phyloP scores from a whole-genome alignment of 2,329 filamentous ascomycete genomes.

The Myriosclerotinia scirpicola region DNA sequence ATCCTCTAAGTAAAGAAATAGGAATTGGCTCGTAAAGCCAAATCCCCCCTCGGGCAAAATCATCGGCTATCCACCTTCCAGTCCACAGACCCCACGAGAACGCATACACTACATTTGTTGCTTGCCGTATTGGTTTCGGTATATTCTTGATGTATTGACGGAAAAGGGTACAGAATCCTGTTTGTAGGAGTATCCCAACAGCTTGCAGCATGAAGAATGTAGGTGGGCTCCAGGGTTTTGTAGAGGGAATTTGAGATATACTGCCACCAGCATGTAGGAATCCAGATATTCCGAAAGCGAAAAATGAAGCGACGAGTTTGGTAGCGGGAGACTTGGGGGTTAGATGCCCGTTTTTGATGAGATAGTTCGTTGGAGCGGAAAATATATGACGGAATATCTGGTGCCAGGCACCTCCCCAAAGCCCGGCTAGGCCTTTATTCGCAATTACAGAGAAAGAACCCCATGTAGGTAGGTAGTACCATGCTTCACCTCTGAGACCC shows the following conservation, averaged over 20 bases:
- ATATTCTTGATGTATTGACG: slow-evolving; percentile 39
- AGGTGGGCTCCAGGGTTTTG: slow-evolving; percentile 54
- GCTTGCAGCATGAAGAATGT: slow-evolving; percentile 73
- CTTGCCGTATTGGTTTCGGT: slow-evolving; percentile 50
- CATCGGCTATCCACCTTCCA: slow-evolving; percentile 66
- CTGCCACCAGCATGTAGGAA: slow-evolving; percentile 71
- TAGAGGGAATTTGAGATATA: slow-evolving; percentile 58
- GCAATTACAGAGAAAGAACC: slow-evolving; percentile 55
- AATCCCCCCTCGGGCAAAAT: slow-evolving; percentile 70
- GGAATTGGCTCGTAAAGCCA: slow-evolving; percentile 86
- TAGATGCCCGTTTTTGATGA: slow-evolving; percentile 47
- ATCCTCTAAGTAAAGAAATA: slow-evolving; percentile 63
- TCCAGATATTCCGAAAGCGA: slow-evolving; percentile 67
- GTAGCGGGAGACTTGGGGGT: slow-evolving; percentile 39
- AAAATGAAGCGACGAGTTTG: slow-evolving; percentile 42
- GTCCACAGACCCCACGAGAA: slow-evolving; percentile 69
- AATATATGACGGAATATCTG: slow-evolving; percentile 81
- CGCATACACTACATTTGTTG: slow-evolving; percentile 62
- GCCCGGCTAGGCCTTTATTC: slow-evolving; percentile 72
- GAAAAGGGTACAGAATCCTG: slow-evolving; percentile 43
- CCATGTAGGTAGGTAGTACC: slow-evolving; percentile 61
- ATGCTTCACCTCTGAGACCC: slow-evolving; percentile 56
- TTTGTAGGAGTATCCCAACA: slow-evolving; percentile 64
- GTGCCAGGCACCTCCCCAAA: slow-evolving; percentile 90
- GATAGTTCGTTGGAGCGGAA: slow-evolving; percentile 55